These are phyloP conservation scores for Lasiosphaeria miniovina DNA, from an alignment of 495 filamentous ascomycete genomes.

Conservation along the genomic window DNA sequence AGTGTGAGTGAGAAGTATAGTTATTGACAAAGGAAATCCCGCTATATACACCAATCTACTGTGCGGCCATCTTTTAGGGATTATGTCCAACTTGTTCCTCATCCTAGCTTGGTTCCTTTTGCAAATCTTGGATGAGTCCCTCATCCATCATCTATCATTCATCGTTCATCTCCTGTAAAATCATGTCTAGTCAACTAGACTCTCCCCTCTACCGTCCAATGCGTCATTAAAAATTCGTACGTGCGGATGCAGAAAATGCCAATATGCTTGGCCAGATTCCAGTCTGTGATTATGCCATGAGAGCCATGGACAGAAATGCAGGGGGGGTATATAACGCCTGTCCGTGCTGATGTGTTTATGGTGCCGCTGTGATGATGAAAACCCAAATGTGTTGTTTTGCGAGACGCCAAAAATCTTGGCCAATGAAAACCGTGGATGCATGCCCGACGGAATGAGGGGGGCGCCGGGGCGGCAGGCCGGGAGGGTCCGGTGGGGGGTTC, in stretches of 20 bases:
- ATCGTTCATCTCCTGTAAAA: too few relatives aligned
- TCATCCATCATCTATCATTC: too few relatives aligned
- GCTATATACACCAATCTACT: too few relatives aligned
- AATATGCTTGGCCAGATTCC: background rate
- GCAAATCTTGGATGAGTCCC: too few relatives aligned
- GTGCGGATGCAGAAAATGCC: background rate
- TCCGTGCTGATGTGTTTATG: constrained; percentile 4
- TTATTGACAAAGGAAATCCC: too few relatives aligned
- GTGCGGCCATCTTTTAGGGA: too few relatives aligned
- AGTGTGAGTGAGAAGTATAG: too few relatives aligned
- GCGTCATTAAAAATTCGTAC: background rate
- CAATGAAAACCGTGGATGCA: background rate
- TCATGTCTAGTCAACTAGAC: background rate
- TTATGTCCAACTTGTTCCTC: too few relatives aligned
- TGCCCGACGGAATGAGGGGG: background rate
- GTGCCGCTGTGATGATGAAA: background rate
- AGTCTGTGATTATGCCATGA: background rate
- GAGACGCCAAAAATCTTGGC: background rate
- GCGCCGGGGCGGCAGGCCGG: background rate
- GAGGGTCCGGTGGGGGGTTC: background rate
- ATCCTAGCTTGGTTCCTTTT: too few relatives aligned
- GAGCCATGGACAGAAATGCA: background rate
- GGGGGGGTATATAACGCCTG: constrained; percentile 11
- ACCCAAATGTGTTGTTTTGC: constrained; percentile 2
- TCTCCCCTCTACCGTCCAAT: background rate